Percentiles rank a stretch among this genome's conserved stretches.
Conservation (phyloP, 441 rosid genomes). For the Dalechampia spathulata region DNA sequence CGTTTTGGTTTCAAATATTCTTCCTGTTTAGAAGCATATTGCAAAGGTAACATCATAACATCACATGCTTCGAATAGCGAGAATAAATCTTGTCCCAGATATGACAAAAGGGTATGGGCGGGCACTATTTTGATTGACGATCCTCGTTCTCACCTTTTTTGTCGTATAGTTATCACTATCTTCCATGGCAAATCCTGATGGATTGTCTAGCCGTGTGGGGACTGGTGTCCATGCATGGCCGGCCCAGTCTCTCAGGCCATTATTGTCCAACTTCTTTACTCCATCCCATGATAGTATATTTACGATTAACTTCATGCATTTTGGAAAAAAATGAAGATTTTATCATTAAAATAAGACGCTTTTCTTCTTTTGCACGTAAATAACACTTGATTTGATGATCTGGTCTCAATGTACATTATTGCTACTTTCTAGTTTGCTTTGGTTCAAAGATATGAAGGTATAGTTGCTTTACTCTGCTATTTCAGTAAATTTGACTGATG, state of each 20-base stretch:
- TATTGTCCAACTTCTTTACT: too few relatives aligned
- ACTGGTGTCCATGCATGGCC: constrained; percentile 15
- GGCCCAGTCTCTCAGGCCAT: constrained; percentile 9
- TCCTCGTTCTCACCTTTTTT: background rate
- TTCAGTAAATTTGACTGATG: too few relatives aligned
- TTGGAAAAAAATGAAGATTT: too few relatives aligned
- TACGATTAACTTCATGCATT: too few relatives aligned
- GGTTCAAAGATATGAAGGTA: too few relatives aligned
- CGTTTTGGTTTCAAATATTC: constrained; percentile 20
- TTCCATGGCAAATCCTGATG: constrained; percentile 14
- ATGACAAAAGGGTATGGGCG: constrained; percentile 34
- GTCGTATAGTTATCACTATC: constrained; percentile 19
- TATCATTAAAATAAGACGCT: too few relatives aligned
- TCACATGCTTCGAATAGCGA: constrained; percentile 22
- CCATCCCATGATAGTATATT: too few relatives aligned
- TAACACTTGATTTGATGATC: too few relatives aligned
- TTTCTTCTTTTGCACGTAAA: too few relatives aligned
- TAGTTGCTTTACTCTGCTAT: too few relatives aligned
- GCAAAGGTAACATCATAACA: constrained; percentile 14
- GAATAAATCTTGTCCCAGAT: constrained; percentile 33
- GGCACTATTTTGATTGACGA: constrained; percentile 24
- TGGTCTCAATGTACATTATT: too few relatives aligned
- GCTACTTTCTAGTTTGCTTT: too few relatives aligned
- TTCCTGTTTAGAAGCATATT: constrained; percentile 34
- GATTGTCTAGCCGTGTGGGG: constrained; percentile 16